Percentiles rank a stretch among this genome's conserved stretches.
These are phyloP conservation scores for Pyrenophora teres DNA, from an alignment of 2,329 filamentous ascomycete species.

Conservation along the genomic window DNA sequence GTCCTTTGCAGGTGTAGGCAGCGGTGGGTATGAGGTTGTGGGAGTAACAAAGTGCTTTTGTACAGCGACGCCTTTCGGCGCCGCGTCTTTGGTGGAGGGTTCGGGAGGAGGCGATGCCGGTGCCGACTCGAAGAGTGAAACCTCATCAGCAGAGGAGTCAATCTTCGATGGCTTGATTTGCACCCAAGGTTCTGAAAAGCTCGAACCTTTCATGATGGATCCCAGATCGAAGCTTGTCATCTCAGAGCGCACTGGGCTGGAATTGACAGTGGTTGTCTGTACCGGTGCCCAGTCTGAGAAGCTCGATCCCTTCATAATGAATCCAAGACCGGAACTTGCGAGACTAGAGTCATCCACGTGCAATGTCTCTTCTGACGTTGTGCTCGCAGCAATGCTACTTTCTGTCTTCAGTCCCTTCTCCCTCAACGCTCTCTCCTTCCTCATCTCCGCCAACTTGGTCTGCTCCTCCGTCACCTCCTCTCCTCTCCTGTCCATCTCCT, in stretches of 20 bases:
- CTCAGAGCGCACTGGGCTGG: conserved; percentile 8
- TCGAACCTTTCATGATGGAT: conserved; percentile 36
- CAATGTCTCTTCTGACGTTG: conserved; percentile 17
- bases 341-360: conserved; percentile 14
- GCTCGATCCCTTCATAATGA: conserved; percentile 34
- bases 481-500: conserved; percentile 60
- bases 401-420: conserved; percentile 50
- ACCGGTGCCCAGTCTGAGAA: conserved; percentile 16
- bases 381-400: conserved; percentile 17
- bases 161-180: conserved; percentile 11
- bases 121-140: neutral
- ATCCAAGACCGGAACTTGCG: conserved; percentile 25
- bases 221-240: conserved; percentile 21
- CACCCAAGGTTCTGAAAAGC: conserved; percentile 19
- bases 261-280: neutral
- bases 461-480: conserved; percentile 54
- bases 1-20: conserved; percentile 26
- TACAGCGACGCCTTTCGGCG: conserved; percentile 19
- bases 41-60: conserved; percentile 50
- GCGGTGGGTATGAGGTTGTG: conserved; percentile 51
- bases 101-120: conserved; percentile 3
- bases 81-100: conserved; percentile 11
- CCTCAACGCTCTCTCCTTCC: conserved; percentile 56
- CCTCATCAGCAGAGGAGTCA: conserved; percentile 1
- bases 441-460: conserved; percentile 54